phyloP scores from a whole-genome alignment of 2,329 filamentous ascomycete genomes.

The Parasarocladium wereldwijsianum region DNA sequence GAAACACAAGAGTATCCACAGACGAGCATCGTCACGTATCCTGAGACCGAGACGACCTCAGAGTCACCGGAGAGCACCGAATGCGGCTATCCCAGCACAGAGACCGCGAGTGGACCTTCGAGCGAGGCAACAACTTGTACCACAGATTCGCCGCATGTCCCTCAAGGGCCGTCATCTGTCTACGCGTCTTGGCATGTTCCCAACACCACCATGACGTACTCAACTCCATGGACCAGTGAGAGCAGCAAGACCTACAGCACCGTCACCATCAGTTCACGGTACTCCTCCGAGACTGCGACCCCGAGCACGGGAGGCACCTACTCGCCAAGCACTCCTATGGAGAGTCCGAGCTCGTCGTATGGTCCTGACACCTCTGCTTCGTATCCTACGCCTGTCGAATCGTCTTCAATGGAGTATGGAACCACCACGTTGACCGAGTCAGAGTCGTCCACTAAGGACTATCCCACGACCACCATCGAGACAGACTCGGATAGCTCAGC shows the following conservation, averaged over 20 bases:
- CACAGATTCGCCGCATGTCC: neutral
- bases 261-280: slow-evolving; percentile 1
- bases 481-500: too few relatives aligned
- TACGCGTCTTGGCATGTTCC: neutral
- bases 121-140: slow-evolving; percentile 4
- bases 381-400: too few relatives aligned
- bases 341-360: slow-evolving; percentile 2
- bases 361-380: too few relatives aligned
- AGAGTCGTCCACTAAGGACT: too few relatives aligned
- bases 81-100: neutral
- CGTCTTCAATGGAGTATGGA: too few relatives aligned
- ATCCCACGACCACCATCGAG: too few relatives aligned
- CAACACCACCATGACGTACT: slow-evolving; percentile 4
- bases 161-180: slow-evolving; percentile 2
- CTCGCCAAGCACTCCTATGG: neutral
- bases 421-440: too few relatives aligned
- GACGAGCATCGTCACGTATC: neutral
- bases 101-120: neutral
- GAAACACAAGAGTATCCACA: too few relatives aligned
- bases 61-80: too few relatives aligned
- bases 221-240: too few relatives aligned
- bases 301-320: slow-evolving; percentile 2
- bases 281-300: neutral
- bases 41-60: slow-evolving; percentile 1
- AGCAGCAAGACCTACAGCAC: slow-evolving; percentile 2